These are phyloP conservation scores for Chrysopogon serrulatus DNA, from an alignment of 176 grass and related monocot species.

Conservation along the genomic window DNA sequence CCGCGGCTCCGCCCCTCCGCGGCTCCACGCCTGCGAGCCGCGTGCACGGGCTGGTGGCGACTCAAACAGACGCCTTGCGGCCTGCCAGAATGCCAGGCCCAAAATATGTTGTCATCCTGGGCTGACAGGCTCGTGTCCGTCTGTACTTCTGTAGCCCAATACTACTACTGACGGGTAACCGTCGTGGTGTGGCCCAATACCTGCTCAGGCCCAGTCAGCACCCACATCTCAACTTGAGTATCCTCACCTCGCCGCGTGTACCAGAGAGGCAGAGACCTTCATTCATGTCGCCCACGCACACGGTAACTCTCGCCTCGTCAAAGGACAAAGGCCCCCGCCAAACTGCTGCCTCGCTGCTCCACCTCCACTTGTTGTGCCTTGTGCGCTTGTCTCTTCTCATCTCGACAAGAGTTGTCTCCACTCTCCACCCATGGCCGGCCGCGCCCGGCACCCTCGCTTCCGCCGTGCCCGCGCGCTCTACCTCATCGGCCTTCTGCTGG, in stretches of 20 bases:
- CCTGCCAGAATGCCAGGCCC: not conserved
- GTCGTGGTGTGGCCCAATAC: not conserved
- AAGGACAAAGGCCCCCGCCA: not conserved
- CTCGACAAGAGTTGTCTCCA: not conserved
- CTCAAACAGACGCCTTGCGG: no score
- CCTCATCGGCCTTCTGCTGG: not conserved
- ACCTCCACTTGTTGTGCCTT: not conserved
- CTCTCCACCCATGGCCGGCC: slow-evolving; percentile 16
- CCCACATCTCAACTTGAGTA: not conserved
- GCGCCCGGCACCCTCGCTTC: not conserved
- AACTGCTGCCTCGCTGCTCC: not conserved
- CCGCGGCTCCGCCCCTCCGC: not conserved
- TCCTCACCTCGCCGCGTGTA: no score
- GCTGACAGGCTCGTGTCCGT: no score
- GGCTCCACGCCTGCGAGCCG: no score
- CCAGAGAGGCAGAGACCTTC: not conserved
- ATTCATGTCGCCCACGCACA: not conserved
- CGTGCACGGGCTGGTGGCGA: no score
- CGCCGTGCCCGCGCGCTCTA: not conserved
- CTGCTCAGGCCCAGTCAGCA: not conserved
- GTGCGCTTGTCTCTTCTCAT: not conserved
- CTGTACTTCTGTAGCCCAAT: no score
- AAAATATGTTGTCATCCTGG: not conserved
- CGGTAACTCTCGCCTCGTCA: not conserved
- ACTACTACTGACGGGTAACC: not conserved